These are phyloP conservation scores for Teratosphaeria destructans DNA, from an alignment of 2,329 filamentous ascomycete species.

Conservation along the genomic window DNA sequence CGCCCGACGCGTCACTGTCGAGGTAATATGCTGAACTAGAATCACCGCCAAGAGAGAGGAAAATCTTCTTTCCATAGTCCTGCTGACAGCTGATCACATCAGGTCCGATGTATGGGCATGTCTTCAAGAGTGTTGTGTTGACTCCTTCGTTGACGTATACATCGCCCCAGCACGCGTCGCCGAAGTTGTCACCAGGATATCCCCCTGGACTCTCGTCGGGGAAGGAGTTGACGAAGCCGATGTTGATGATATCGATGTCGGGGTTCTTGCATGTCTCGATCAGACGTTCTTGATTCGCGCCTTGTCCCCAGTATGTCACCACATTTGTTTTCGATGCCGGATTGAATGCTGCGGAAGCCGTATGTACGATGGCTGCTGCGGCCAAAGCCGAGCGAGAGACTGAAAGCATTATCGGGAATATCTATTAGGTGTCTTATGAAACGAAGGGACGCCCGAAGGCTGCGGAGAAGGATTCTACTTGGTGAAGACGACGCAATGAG, in stretches of 20 bases:
- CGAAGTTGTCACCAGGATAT: slow-evolving; percentile 46
- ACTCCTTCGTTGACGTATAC: slow-evolving; percentile 30
- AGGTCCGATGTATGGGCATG: slow-evolving; percentile 30
- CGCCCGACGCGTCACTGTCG: slow-evolving; percentile 29
- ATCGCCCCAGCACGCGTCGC: slow-evolving; percentile 40
- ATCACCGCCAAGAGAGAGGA: slow-evolving; percentile 37
- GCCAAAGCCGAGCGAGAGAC: slow-evolving; percentile 23
- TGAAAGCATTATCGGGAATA: slow-evolving; percentile 10
- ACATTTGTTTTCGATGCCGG: slow-evolving; percentile 36
- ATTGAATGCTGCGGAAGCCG: slow-evolving; percentile 32
- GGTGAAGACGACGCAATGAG: slow-evolving; percentile 31
- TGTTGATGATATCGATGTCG: slow-evolving; percentile 44
- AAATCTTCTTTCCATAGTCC: slow-evolving; percentile 34
- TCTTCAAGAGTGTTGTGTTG: slow-evolving; percentile 28
- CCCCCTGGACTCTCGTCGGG: slow-evolving; percentile 35
- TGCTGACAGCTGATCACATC: slow-evolving; percentile 37
- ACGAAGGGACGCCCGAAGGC: slow-evolving; percentile 29
- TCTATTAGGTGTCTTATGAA: slow-evolving; percentile 5
- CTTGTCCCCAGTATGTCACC: slow-evolving; percentile 48
- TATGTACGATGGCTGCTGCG: slow-evolving; percentile 24
- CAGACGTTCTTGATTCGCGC: slow-evolving; percentile 37
- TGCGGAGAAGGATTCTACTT: slow-evolving; percentile 1
- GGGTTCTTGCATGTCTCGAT: slow-evolving; percentile 42
- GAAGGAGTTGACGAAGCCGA: slow-evolving; percentile 47
- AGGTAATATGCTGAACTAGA: slow-evolving; percentile 34